These are phyloP conservation scores for Suhomyces atakaporum DNA, from an alignment of 1,139 yeast species.

Conservation along the genomic window DNA sequence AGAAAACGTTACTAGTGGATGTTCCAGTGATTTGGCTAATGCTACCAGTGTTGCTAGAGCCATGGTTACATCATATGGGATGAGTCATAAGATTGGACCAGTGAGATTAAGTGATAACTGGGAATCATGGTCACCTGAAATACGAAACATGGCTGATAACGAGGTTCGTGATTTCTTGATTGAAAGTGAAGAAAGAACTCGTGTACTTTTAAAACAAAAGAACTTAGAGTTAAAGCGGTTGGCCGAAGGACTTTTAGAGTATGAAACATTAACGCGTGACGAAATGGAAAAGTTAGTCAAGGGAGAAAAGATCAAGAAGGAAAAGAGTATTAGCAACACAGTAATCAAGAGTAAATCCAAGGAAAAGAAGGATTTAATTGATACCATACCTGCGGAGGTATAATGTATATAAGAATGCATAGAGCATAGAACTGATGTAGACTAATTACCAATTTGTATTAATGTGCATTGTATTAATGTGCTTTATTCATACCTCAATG, in stretches of 20 bases:
- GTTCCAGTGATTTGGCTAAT: constrained; percentile 84
- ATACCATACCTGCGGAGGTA: constrained; percentile 10
- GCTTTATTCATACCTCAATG: too few species aligned
- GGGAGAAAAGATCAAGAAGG: constrained; percentile 73
- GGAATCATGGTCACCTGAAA: constrained; percentile 90
- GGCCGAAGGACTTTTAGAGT: constrained; percentile 92
- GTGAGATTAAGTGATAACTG: constrained; percentile 83
- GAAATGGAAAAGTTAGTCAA: constrained; percentile 85
- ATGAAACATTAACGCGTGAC: constrained; percentile 88
- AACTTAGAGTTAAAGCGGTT: constrained; percentile 76
- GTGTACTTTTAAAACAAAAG: constrained; percentile 61
- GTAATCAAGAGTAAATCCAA: constrained; percentile 54
- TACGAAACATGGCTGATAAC: constrained; percentile 87
- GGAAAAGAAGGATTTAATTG: constrained; percentile 11
- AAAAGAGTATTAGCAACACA: constrained; percentile 70
- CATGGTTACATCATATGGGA: constrained; percentile 96
- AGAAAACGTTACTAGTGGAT: constrained; percentile 92
- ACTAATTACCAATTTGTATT: too few species aligned
- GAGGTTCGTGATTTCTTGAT: constrained; percentile 80
- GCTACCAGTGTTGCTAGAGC: constrained; percentile 95
- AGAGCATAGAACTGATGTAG: constrained; percentile 1
- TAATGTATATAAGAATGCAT: constrained; percentile 5
- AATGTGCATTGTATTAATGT: too few species aligned
- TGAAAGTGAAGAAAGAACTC: constrained; percentile 77
- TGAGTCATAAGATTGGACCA: constrained; percentile 94